Base-by-base conservation (phyloP, 225 moss, liverwort and hornwort genomes). In the Thuidium tamariscinum region DNA sequence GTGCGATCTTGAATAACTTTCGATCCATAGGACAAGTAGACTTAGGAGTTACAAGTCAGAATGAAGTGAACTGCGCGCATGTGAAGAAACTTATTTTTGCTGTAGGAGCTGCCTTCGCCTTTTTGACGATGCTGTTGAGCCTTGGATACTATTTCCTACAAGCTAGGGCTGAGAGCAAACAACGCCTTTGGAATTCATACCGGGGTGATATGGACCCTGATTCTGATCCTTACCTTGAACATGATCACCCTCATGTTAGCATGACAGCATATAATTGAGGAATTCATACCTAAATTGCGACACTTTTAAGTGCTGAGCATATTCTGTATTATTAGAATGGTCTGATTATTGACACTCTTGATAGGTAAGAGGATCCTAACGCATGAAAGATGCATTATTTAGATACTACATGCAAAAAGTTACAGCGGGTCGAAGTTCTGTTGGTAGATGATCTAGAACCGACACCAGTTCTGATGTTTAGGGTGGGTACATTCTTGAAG, bases 71-170 rank as follows among this genome's bases (percentile, higher is more conserved):
- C 30, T 97, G 97, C 59, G 90, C 87, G 64, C 89, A 95, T 83
- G 92, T 83, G 14, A 93, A 94, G 85, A 94, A 94, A 88, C 88
- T 90, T 18, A 84, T 95, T 56, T 97, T 97, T 48, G 95, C 89
- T 36, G n/a, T 93, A 14, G 97, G 90, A 32, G 93, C 95, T 62
- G 89, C 90, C 23, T 97, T 97, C 88, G 84, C 92, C 51, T 97
- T 97, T 81, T 52, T 95, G 34, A 94, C 97, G 4, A 91, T 95
- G 80, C 66, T 95, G 18, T 91, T 91, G n/a, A 92, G 92, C 83
- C 88, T 94, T 44, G 88, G 92, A 37, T 97, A 95, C 91, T 97
- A 95, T 84, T 14, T 88, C 56, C 16, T 91, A 16, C 89, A 94
- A 80, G 87, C 86, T 16, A 85, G 90, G 85, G 84, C 92, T 36